These are phyloP conservation scores for Magnolia sinica DNA, from an alignment of 164 flowering plant species.

Conservation along the genomic window DNA sequence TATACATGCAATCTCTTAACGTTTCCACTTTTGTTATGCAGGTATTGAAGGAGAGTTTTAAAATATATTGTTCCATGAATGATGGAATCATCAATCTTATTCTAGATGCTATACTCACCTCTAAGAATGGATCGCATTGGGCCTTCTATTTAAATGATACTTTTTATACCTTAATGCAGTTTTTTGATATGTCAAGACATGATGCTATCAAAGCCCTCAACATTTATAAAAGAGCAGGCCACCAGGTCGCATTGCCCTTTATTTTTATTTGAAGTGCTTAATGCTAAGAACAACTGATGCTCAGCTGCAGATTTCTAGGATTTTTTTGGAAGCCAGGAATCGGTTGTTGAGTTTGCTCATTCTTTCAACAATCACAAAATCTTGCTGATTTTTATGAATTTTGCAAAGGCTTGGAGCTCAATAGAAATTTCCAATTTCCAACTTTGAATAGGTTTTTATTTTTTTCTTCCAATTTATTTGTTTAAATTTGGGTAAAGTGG, in stretches of 20 bases:
- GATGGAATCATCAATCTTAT: conserved; percentile 93
- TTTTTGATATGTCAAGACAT: conserved; percentile 91
- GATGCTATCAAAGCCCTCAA: conserved; percentile 91
- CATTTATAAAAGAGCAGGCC: conserved; percentile 81
- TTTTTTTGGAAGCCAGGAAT: background rate
- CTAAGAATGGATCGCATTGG: background rate
- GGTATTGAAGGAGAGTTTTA: conserved; percentile 98
- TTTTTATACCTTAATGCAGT: conserved; percentile 43
- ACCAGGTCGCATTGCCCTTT: conserved; percentile 49
- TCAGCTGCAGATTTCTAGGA: background rate
- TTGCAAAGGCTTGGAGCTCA: conserved; percentile 90
- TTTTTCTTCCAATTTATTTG: no score
- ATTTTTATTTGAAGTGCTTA: background rate
- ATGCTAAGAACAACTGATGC: background rate
- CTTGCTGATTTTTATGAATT: conserved; percentile 90
- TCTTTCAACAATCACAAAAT: conserved; percentile 62
- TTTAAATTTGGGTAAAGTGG: no score
- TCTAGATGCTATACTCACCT: background rate
- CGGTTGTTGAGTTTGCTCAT: background rate
- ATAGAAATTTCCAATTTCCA: conserved; percentile 93
- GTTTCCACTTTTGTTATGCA: conserved; percentile 26
- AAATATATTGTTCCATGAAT: conserved; percentile 93
- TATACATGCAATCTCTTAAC: no score
- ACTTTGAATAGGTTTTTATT: conserved; percentile 67
- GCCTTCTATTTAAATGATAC: background rate